Evolutionary conservation across 2,329 filamentous ascomycete genomes (phyloP), one percentile per base, ranked within the genome.

Genomic region (Graphilbum fragrans): DNA sequence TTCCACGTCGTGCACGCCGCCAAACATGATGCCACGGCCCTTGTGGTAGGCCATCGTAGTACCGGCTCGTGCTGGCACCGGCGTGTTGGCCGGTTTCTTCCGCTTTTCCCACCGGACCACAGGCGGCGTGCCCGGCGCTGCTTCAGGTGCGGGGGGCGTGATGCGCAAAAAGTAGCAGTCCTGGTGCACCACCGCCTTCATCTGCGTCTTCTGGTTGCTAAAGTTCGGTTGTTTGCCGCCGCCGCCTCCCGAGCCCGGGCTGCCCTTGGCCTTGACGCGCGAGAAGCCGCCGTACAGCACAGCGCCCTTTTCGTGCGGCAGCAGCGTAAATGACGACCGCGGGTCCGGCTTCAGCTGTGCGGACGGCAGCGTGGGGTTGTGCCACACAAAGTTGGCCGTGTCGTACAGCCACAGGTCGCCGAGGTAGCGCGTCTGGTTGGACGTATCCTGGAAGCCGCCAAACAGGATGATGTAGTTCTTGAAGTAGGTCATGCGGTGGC

Each of bases 391-490:
- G 56, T 82, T 86, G 53, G 82, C 63, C 25, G 86, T 94, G 61
- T 98, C 92, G 60, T 94, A 98, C 41, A 96, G 72, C 90, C 92
- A 98, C 29, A 96, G 66, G 58, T 98, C 92, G 32, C 82, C 80
- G 16, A 98, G 65, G 58, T 98, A 98, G 57, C 88, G 93, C 5
- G 90, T 96, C 58, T 88, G 82, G 58, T 93, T 86, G 10, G 86
- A 90, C 1, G 90, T 96, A 58, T 96, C 92, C 62, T 98, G 92
- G 58, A 98, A 98, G 1, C 92, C 92, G 44, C 92, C 92, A 55
- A 94, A 96, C 1, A 98, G 69, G 44, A 98, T 75, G 47, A 98
- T 87, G 61, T 94, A 96, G 57, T 95, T 86, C 65, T 96, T 96
- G 72, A 78, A 96, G 58, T 86, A 90, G 3, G 88, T 93, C 87